These are phyloP conservation scores for Mycena filopes DNA, from an alignment of 768 basidiomycete species.

Conservation along the genomic window DNA sequence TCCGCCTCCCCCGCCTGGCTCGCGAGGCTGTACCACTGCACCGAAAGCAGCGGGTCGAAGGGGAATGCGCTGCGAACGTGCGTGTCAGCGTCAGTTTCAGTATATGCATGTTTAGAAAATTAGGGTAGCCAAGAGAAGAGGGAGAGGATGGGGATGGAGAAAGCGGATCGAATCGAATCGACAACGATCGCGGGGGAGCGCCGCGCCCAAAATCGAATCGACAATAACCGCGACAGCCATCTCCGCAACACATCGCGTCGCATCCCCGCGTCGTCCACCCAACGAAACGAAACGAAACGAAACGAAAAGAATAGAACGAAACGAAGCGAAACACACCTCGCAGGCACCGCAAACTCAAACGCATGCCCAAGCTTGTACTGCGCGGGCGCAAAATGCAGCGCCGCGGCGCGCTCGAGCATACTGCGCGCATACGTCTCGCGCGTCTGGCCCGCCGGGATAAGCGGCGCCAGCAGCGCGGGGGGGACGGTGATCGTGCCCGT, in stretches of 20 bases:
- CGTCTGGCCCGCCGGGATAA: constrained; percentile 62
- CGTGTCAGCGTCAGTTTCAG: too few species aligned
- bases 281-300: not conserved
- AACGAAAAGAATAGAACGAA: too few species aligned
- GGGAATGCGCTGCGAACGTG: constrained; percentile 60
- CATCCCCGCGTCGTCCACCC: too few species aligned
- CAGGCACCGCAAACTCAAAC: constrained; percentile 90
- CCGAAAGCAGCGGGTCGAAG: constrained; percentile 89
- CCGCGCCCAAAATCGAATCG: too few species aligned
- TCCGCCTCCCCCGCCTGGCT: constrained; percentile 89
- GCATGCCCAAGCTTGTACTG: constrained; percentile 95
- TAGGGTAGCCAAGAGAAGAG: too few species aligned
- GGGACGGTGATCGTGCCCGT: not conserved
- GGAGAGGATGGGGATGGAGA: not conserved
- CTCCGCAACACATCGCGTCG: too few species aligned
- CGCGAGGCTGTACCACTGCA: constrained; percentile 89
- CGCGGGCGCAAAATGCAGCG: constrained; percentile 83
- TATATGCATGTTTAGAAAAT: too few species aligned
- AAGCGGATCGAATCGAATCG: too few species aligned
- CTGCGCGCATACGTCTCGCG: constrained; percentile 68
- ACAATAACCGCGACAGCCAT: too few species aligned
- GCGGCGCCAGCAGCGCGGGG: constrained; percentile 51
- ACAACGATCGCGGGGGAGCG: too few species aligned
- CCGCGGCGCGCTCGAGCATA: constrained; percentile 87
- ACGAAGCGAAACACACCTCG: constrained; percentile 36